Evolutionary conservation across 768 basidiomycete genomes (phyloP).

Genomic region (Ramaria sp.): DNA sequence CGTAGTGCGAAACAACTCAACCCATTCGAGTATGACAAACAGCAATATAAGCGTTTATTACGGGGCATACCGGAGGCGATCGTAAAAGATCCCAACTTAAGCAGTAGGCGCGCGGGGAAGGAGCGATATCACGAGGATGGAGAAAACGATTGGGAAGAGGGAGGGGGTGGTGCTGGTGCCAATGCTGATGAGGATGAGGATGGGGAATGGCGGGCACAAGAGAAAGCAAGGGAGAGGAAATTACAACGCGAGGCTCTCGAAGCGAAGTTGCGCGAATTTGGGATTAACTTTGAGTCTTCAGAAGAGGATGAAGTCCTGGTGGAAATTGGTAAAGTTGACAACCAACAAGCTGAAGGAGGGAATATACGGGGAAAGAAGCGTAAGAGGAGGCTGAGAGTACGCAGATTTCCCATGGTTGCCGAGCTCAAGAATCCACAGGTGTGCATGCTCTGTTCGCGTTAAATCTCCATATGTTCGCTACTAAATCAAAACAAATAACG

Average conservation of each 20-base stretch:
- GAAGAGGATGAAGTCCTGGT: neutral
- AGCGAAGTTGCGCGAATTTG: neutral
- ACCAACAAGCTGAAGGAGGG: neutral
- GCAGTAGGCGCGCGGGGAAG: neutral
- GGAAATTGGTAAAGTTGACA: slow-evolving; percentile 16
- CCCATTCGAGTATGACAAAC: slow-evolving; percentile 50
- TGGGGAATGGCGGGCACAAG: neutral
- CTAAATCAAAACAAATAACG: neutral
- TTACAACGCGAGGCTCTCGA: neutral
- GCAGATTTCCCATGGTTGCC: neutral
- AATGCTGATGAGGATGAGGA: too few species aligned
- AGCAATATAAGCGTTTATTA: slow-evolving; percentile 40
- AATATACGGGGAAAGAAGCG: neutral
- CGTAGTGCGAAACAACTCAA: slow-evolving; percentile 45
- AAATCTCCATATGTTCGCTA: neutral
- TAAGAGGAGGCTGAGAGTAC: neutral
- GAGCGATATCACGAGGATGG: slow-evolving; percentile 2
- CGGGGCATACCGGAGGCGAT: slow-evolving; percentile 55
- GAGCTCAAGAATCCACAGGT: neutral
- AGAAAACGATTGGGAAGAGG: slow-evolving; percentile 4
- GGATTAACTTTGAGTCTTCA: neutral
- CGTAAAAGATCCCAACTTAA: slow-evolving; percentile 25
- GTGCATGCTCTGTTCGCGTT: neutral
- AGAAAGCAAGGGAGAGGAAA: neutral
- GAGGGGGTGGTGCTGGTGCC: slow-evolving; percentile 3